Conservation (phyloP, 2,329 filamentous ascomycete genomes). For the Mycosphaerelloides madeirae region DNA sequence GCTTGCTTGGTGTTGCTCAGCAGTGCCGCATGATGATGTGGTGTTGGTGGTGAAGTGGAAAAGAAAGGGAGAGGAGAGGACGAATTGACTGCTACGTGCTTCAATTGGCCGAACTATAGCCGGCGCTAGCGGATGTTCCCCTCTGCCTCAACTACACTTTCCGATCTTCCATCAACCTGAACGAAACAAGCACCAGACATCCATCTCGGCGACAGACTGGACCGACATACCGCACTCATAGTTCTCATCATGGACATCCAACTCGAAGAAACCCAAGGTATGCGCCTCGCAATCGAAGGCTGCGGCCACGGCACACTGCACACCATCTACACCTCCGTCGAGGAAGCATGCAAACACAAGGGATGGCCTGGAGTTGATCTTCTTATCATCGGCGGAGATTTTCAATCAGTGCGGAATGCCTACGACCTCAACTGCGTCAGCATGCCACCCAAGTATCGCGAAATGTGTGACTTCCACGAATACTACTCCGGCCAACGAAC, state of each 20-base stretch:
- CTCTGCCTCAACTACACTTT: too few relatives aligned
- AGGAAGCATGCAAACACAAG: conserved; percentile 62
- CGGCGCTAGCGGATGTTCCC: neutral
- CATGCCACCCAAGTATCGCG: conserved; percentile 80
- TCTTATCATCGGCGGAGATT: conserved; percentile 92
- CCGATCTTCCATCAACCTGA: too few relatives aligned
- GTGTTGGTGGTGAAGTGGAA: too few relatives aligned
- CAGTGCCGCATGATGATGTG: neutral
- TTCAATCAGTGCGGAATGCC: conserved; percentile 86
- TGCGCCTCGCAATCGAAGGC: conserved; percentile 80
- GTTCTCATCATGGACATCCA: conserved; percentile 9
- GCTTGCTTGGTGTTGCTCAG: neutral
- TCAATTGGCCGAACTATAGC: neutral
- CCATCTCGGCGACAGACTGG: too few relatives aligned
- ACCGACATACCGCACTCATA: neutral
- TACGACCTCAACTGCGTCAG: conserved; percentile 84
- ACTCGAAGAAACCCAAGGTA: conserved; percentile 16
- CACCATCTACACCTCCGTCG: conserved; percentile 80
- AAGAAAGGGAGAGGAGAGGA: too few relatives aligned
- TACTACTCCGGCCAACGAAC: conserved; percentile 77
- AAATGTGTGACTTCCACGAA: conserved; percentile 85
- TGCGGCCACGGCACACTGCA: conserved; percentile 90
- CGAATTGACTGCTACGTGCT: too few relatives aligned
- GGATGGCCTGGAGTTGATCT: conserved; percentile 80
- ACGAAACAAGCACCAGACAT: too few relatives aligned